These are phyloP conservation scores for Rhodotorula taiwanensis DNA, from an alignment of 768 basidiomycete genomes.

Conservation along the genomic window DNA sequence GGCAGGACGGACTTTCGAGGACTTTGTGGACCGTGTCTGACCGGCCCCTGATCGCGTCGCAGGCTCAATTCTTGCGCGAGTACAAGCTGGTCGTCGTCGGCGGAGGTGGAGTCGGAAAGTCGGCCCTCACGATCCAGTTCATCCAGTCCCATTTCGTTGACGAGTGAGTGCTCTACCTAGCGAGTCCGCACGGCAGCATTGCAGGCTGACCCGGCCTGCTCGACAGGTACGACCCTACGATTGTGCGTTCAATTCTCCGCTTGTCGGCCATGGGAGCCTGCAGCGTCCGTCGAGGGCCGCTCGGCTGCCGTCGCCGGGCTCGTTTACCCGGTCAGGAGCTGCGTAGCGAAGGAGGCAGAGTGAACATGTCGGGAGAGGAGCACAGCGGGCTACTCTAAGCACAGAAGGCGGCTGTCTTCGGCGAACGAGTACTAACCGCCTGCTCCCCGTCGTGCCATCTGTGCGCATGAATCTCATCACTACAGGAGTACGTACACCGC, in stretches of 20 bases:
- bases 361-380: too few species aligned
- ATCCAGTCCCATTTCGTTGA: conserved; percentile 46
- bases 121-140: conserved; percentile 49
- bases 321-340: not conserved
- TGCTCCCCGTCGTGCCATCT: too few species aligned
- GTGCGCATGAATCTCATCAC: not conserved
- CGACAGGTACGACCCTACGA: conserved; percentile 49
- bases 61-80: conserved; percentile 62
- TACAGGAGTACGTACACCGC: conserved; percentile 10
- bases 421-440: too few species aligned
- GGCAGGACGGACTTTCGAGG: not conserved
- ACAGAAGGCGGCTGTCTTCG: too few species aligned
- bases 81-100: conserved; percentile 99
- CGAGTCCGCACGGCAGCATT: too few species aligned
- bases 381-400: too few species aligned
- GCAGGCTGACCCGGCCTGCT: not conserved
- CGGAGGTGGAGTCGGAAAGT: conserved; percentile 66
- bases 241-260: conserved; percentile 39
- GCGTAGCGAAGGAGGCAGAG: too few species aligned
- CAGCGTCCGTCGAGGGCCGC: too few species aligned
- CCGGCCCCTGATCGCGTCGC: not conserved
- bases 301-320: too few species aligned
- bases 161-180: conserved; percentile 33
- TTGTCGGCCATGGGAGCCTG: too few species aligned
- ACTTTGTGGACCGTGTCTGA: too few species aligned